Evolutionary conservation across 2,329 filamentous ascomycete species (phyloP), one percentile per base, ranked within the genome.

Genomic region (Claviceps capensis): DNA sequence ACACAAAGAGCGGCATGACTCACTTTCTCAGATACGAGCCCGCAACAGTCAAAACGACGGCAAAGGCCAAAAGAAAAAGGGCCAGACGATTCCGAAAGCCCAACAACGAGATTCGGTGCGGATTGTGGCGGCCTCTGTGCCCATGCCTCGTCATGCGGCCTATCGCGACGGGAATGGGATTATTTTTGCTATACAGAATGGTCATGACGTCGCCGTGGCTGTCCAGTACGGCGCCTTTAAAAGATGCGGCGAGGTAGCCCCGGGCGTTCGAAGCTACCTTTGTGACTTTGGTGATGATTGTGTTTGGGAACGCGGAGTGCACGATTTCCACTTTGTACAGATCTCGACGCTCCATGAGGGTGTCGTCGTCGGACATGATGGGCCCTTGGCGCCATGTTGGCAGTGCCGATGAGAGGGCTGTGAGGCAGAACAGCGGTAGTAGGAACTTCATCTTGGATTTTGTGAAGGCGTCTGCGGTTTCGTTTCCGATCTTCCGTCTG

Each of bases 21-120:
- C 19, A 60, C 59, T 51, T 52, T 48, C 52, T 55, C 3, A 56
- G 38, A 23, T 54, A 56, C 23, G 56, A 54, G 36, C 52, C 59
- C 5, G 53, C 50, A 26, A 55, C 19, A 14, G 58, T 48, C 37
- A 57, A 41, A 3, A 54, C 52, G 22, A 61, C 46, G 14, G 54
- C 55, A 41, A 56, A 46, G 2, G 51, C 52, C 26, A 60, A 34
- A 30, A 59, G 54, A 13, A 55, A 54, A 2, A 57, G 22, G 13
- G 58, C 58, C 45, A 57, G 44, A 9, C 54, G 45, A 16, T 56
- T 56, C 5, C 53, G 54, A 8, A 59, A 50, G 19, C 51, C 47
- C 14, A 53, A 40, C 14, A 52, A 42, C 2, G 55, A 52, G 13
- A 53, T 52, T 2, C 48, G 47, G 38, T 54, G 53, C 16, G 34